A percentile compares a stretch with the other conserved stretches of the same genome.
These are phyloP conservation scores for Raffaelea arxii DNA, from an alignment of 2,329 filamentous ascomycete species.

Conservation along the genomic window DNA sequence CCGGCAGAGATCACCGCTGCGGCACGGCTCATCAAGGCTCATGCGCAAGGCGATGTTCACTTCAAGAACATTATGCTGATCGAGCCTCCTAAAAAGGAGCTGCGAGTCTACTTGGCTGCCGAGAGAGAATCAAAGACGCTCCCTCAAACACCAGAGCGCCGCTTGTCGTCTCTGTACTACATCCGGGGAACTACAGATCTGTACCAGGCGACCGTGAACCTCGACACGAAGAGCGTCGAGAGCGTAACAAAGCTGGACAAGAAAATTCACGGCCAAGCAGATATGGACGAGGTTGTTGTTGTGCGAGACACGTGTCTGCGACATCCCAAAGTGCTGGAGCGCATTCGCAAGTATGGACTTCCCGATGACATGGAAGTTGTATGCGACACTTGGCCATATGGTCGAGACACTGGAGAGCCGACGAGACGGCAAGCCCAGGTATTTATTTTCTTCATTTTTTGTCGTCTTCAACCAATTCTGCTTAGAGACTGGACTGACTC, in stretches of 20 bases:
- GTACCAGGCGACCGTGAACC: slow-evolving; percentile 11
- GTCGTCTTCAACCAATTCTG: too few relatives aligned
- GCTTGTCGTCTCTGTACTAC: slow-evolving; percentile 17
- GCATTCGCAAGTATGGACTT: slow-evolving; percentile 30
- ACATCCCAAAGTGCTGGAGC: slow-evolving; percentile 23
- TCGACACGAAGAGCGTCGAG: slow-evolving; percentile 9
- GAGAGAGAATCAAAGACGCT: slow-evolving; percentile 27
- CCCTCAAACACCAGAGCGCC: slow-evolving; percentile 31
- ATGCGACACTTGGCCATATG: slow-evolving; percentile 46
- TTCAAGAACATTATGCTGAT: slow-evolving; percentile 41
- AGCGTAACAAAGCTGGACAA: slow-evolving; percentile 19
- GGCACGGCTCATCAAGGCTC: slow-evolving; percentile 3
- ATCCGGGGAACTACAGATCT: slow-evolving; percentile 8
- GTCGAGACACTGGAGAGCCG: not conserved
- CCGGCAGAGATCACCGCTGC: slow-evolving; percentile 5
- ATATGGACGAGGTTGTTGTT: slow-evolving; percentile 23
- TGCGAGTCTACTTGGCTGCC: slow-evolving; percentile 31
- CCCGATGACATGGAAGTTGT: slow-evolving; percentile 33
- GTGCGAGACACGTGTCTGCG: slow-evolving; percentile 20
- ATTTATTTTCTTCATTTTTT: slow-evolving; percentile 26
- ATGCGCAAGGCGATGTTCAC: slow-evolving; percentile 16
- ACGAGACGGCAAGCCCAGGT: slow-evolving; percentile 3
- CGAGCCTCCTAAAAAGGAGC: slow-evolving; percentile 37
- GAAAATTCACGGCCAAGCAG: slow-evolving; percentile 15
- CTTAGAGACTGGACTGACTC: too few relatives aligned